Conservation (phyloP, 2,329 filamentous ascomycete genomes). For the Simplicillium sp. region DNA sequence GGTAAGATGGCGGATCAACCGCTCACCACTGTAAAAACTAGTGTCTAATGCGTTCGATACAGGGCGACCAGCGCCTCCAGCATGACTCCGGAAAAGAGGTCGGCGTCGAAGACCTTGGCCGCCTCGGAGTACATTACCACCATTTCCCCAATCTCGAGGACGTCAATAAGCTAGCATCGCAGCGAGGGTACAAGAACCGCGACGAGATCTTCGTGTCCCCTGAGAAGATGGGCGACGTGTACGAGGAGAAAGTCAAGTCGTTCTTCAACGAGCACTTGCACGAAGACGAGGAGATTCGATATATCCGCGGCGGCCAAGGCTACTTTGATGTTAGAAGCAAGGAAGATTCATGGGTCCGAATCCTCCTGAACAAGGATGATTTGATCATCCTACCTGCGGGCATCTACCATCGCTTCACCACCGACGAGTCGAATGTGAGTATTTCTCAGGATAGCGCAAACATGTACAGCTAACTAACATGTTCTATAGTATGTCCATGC, state of each 20-base stretch:
- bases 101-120: conserved; percentile 52
- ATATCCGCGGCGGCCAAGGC: conserved; percentile 78
- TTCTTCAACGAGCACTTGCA: conserved; percentile 97
- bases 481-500: conserved; percentile 74
- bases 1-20: conserved; percentile 25
- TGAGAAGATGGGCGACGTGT: conserved; percentile 70
- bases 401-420: conserved; percentile 97
- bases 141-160: conserved; percentile 51
- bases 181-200: conserved; percentile 84
- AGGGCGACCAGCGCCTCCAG: conserved; percentile 89
- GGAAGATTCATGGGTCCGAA: conserved; percentile 81
- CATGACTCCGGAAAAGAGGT: conserved; percentile 78
- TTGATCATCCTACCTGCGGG: conserved; percentile 88
- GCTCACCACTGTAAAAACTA: neutral
- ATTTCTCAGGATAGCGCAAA: neutral
- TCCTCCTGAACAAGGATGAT: conserved; percentile 76
- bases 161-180: conserved; percentile 64
- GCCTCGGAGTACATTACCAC: conserved; percentile 75
- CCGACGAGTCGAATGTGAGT: conserved; percentile 80
- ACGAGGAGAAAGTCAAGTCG: conserved; percentile 86
- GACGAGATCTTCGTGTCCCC: conserved; percentile 90
- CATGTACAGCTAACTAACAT: conserved; percentile 1
- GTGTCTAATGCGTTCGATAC: conserved; percentile 4
- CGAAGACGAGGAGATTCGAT: conserved; percentile 97
- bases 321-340: conserved; percentile 87